Evolutionary conservation across 352 stramenopile genomes (phyloP).

Genomic region (Globisporangium rhizosaccharum): DNA sequence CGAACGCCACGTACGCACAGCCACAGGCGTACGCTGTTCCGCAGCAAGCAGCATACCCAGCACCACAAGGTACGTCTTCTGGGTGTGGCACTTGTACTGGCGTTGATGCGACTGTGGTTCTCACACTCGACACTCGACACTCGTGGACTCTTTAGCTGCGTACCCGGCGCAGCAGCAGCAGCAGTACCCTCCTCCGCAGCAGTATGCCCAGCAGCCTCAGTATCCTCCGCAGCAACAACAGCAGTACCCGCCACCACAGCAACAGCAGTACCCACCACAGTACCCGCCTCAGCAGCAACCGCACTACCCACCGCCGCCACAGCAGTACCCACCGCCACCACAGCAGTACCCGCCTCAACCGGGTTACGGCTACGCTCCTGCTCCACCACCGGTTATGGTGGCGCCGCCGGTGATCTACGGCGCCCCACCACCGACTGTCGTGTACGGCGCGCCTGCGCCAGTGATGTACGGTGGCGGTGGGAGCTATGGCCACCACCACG

Average conservation of each 20-base stretch:
- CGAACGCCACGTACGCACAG: conserved; percentile 16
- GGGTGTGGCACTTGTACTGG: not conserved
- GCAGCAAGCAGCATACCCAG: conserved; percentile 11
- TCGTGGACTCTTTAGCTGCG: not conserved
- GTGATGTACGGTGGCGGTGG: conserved; percentile 13
- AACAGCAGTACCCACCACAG: conserved; percentile 16
- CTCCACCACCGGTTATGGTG: conserved; percentile 18
- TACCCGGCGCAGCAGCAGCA: conserved; percentile 6
- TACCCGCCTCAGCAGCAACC: conserved; percentile 11
- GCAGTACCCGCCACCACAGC: conserved; percentile 22
- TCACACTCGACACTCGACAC: not conserved
- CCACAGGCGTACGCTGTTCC: conserved; percentile 30
- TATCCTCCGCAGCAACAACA: conserved; percentile 16
- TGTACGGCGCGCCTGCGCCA: conserved; percentile 15
- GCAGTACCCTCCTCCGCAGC: conserved; percentile 6
- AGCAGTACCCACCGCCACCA: conserved; percentile 10
- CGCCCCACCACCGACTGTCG: conserved; percentile 21
- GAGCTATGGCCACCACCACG: conserved; percentile 16
- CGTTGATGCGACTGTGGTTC: not conserved
- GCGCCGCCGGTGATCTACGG: conserved; percentile 23
- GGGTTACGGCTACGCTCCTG: conserved; percentile 14
- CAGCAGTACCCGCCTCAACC: conserved; percentile 8
- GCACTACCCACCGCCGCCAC: conserved; percentile 7
- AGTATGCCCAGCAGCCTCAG: conserved; percentile 12
- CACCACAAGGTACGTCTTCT: conserved; percentile 3